Conservation (phyloP, 768 basidiomycete genomes). For the Lanmaoa rubissima region DNA sequence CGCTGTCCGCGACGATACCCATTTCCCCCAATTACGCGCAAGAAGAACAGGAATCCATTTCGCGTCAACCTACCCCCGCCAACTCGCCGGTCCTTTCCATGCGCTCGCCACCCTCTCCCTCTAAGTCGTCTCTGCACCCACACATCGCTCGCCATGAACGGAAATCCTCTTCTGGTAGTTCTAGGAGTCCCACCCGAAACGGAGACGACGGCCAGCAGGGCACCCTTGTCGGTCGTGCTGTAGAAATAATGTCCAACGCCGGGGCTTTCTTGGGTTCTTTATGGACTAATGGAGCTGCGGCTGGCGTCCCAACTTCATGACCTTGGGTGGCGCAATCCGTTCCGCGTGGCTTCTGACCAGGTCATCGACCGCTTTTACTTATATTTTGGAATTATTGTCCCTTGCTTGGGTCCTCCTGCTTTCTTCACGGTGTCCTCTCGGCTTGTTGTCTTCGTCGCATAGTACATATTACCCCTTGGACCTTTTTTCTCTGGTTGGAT, state of each 20-base stretch:
- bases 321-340: background rate
- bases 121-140: background rate
- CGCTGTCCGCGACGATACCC: constrained; percentile 22
- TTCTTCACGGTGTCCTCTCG: background rate
- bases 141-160: constrained; percentile 12
- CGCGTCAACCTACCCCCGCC: constrained; percentile 55
- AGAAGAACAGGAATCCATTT: constrained; percentile 38
- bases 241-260: constrained; percentile 78
- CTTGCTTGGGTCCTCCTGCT: constrained; percentile 16
- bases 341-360: background rate
- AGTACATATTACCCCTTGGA: constrained; percentile 31
- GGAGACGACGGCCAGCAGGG: constrained; percentile 34
- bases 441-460: constrained; percentile 6
- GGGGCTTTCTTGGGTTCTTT: constrained; percentile 71
- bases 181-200: constrained; percentile 27
- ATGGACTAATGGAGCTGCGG: constrained; percentile 39
- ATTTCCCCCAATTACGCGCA: constrained; percentile 17
- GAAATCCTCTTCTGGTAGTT: constrained; percentile 16
- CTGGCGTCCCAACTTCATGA: constrained; percentile 24
- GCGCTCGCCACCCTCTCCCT: constrained; percentile 22
- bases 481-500: constrained; percentile 18
- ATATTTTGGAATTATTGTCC: constrained; percentile 33
- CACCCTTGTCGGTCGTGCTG: constrained; percentile 59
- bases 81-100: constrained; percentile 52
- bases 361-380: constrained; percentile 19